A percentile compares a stretch with the other conserved stretches of the same genome.
phyloP scores from a whole-genome alignment of 2,329 filamentous ascomycete species.

The Huntiella moniliformis region DNA sequence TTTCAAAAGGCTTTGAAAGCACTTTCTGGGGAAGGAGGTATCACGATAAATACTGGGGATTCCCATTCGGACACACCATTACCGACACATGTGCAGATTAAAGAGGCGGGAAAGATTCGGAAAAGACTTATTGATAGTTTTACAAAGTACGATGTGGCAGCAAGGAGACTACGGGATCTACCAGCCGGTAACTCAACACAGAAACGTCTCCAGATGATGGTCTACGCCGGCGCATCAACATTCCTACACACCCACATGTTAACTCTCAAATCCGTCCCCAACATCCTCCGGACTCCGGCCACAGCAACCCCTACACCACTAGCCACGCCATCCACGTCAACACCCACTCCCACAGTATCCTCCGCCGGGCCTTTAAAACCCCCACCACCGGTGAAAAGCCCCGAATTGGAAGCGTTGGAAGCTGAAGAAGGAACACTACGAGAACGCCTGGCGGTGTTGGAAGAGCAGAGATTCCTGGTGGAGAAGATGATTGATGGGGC shows the following conservation, averaged over 20 bases:
- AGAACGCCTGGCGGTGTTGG: conserved; percentile 64
- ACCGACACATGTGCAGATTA: conserved; percentile 45
- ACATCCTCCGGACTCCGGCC: conserved; percentile 30
- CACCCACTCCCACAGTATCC: conserved; percentile 3
- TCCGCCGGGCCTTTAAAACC: conserved; percentile 25
- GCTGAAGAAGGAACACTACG: conserved; percentile 66
- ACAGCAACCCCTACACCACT: not conserved
- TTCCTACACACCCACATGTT: conserved; percentile 87
- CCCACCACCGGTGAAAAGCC: conserved; percentile 16
- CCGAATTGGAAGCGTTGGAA: conserved; percentile 40
- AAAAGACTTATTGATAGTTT: conserved; percentile 80
- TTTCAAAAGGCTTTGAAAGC: conserved; percentile 62
- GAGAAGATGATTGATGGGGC: conserved; percentile 68
- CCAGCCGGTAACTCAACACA: conserved; percentile 56
- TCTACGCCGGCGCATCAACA: conserved; percentile 63
- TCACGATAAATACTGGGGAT: conserved; percentile 15
- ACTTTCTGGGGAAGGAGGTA: conserved; percentile 27
- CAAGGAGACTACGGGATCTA: conserved; percentile 62
- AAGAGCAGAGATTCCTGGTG: conserved; percentile 83
- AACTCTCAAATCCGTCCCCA: conserved; percentile 57
- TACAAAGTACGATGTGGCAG: conserved; percentile 67
- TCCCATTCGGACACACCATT: conserved; percentile 12
- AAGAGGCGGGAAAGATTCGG: conserved; percentile 76
- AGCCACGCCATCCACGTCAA: conserved; percentile 9
- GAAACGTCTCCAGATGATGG: conserved; percentile 54